phyloP scores from a whole-genome alignment of 2,329 filamentous ascomycete genomes.

The Ascochyta viciae-villosae region DNA sequence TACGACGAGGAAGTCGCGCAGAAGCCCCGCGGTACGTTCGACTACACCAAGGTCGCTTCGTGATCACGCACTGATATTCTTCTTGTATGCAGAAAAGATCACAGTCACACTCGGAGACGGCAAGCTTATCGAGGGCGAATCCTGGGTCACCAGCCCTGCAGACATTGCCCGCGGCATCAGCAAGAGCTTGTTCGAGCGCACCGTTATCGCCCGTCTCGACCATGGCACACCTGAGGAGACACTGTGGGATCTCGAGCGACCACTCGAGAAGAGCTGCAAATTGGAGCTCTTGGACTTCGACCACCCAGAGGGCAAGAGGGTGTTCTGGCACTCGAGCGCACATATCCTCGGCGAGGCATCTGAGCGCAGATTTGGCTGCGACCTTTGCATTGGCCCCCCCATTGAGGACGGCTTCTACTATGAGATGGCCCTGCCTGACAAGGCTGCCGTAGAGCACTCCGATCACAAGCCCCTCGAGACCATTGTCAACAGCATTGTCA shows the following conservation, averaged over 20 bases:
- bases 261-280: slow-evolving; percentile 85
- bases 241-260: slow-evolving; percentile 91
- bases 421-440: slow-evolving; percentile 85
- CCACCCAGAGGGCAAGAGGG: slow-evolving; percentile 78
- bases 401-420: slow-evolving; percentile 96
- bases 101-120: slow-evolving; percentile 77
- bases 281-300: slow-evolving; percentile 87
- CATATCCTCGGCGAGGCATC: slow-evolving; percentile 95
- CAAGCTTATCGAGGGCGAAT: slow-evolving; percentile 73
- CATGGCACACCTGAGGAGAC: slow-evolving; percentile 74
- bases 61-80: slow-evolving; percentile 23
- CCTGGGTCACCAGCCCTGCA: slow-evolving; percentile 90
- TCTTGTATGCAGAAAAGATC: slow-evolving; percentile 64
- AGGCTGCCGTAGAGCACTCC: slow-evolving; percentile 71
- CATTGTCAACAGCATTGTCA: slow-evolving; percentile 82
- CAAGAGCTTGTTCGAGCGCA: slow-evolving; percentile 85
- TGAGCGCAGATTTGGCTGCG: slow-evolving; percentile 88
- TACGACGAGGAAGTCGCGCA: slow-evolving; percentile 76
- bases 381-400: slow-evolving; percentile 91
- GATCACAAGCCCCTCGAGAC: slow-evolving; percentile 88
- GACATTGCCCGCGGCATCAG: slow-evolving; percentile 79
- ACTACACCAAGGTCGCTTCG: not conserved
- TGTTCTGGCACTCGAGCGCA: slow-evolving; percentile 97
- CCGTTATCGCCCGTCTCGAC: slow-evolving; percentile 84
- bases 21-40: slow-evolving; percentile 64